Evolutionary conservation across 208 protist genomes (phyloP).

Genomic region (Leishmania braziliensis): DNA sequence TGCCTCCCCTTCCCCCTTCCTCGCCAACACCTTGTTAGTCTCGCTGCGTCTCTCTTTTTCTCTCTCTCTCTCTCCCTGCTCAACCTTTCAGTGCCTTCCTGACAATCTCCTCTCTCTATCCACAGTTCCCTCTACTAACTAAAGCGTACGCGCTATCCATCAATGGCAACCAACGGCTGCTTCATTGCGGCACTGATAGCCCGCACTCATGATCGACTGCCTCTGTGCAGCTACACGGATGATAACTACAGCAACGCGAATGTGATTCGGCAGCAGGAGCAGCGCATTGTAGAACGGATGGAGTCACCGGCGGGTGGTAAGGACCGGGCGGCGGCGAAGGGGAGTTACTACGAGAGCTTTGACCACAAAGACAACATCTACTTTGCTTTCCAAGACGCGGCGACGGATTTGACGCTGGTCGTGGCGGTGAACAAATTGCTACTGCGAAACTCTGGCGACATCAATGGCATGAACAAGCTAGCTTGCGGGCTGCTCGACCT

Average conservation of each 20-base stretch:
- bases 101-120: background rate
- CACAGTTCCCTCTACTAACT: background rate
- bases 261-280: slow-evolving; percentile 78
- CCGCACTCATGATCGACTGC: slow-evolving; percentile 81
- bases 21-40: background rate
- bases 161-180: slow-evolving; percentile 85
- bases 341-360: slow-evolving; percentile 92
- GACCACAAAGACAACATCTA: slow-evolving; percentile 90
- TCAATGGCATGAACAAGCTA: slow-evolving; percentile 73
- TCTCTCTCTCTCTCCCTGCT: background rate
- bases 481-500: slow-evolving; percentile 83
- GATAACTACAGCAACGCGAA: slow-evolving; percentile 82
- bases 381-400: slow-evolving; percentile 89
- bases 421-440: slow-evolving; percentile 90
- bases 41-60: background rate
- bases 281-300: slow-evolving; percentile 88
- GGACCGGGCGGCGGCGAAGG: slow-evolving; percentile 44
- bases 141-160: background rate
- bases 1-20: background rate
- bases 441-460: slow-evolving; percentile 77
- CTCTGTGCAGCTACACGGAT: slow-evolving; percentile 84
- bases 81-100: background rate
- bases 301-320: slow-evolving; percentile 61
- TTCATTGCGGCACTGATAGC: slow-evolving; percentile 89
- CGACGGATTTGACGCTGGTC: slow-evolving; percentile 85